phyloP scores from a whole-genome alignment of 495 filamentous ascomycete genomes.

The Talaromyces ruber region DNA sequence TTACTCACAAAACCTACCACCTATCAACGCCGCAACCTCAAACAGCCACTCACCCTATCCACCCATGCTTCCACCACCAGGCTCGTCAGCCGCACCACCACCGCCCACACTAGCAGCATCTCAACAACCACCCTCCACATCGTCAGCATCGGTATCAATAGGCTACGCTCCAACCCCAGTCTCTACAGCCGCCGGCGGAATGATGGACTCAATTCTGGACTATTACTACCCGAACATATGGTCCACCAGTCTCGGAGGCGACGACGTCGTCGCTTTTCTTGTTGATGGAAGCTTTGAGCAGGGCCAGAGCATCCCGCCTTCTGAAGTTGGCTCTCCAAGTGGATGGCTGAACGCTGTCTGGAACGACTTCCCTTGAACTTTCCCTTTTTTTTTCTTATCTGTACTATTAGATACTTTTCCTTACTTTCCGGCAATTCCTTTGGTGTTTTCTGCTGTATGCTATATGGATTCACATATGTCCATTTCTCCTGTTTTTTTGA shows the following conservation, averaged over 20 bases:
- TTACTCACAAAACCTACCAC: conserved; percentile 32
- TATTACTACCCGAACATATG: conserved; percentile 19
- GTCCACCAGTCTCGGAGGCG: conserved; percentile 34
- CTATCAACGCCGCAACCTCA: conserved; percentile 26
- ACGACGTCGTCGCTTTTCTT: conserved; percentile 39
- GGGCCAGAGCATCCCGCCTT: conserved; percentile 18
- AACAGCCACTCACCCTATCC: conserved; percentile 26
- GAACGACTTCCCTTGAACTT: conserved; percentile 18
- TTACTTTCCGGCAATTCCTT: not conserved
- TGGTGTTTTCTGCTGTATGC: not conserved
- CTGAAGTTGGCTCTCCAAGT: conserved; percentile 26
- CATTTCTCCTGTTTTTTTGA: not conserved
- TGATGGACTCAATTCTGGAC: not conserved
- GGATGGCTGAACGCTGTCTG: conserved; percentile 37
- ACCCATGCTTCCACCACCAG: conserved; percentile 23
- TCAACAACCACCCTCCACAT: conserved; percentile 9
- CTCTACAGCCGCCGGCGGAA: not conserved
- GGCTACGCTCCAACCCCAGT: conserved; percentile 12
- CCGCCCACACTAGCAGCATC: not conserved
- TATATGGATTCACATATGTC: not conserved
- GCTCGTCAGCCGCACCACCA: conserved; percentile 20
- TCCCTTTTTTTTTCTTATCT: not conserved
- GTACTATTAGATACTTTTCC: not conserved
- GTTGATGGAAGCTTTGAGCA: conserved; percentile 37
- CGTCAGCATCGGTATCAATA: not conserved